Evolutionary conservation across 805 yeast genomes (phyloP).

Genomic region (Zygosaccharomyces bailii): DNA sequence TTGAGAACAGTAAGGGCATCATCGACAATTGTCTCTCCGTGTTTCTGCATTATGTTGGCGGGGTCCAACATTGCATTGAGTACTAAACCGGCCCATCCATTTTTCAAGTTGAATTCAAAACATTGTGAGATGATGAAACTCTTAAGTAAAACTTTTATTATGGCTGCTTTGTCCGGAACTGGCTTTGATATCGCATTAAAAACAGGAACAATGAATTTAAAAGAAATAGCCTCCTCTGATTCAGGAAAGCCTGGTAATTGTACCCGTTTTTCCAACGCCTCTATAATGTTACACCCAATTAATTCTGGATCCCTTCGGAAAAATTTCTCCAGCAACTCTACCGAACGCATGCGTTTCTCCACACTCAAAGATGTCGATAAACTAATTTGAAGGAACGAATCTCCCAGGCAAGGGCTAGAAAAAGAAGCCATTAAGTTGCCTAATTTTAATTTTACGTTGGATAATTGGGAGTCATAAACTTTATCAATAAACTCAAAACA

Average conservation of each 20-base stretch:
- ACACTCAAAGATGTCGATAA: slow-evolving; percentile 41
- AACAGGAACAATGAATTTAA: slow-evolving; percentile 37
- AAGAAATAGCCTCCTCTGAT: slow-evolving; percentile 25
- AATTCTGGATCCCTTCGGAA: slow-evolving; percentile 38
- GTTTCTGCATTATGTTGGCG: slow-evolving; percentile 45
- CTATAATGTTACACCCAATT: slow-evolving; percentile 44
- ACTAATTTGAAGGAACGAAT: slow-evolving; percentile 47
- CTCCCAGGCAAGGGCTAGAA: slow-evolving; percentile 35
- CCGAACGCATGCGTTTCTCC: slow-evolving; percentile 37
- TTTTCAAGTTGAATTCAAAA: slow-evolving; percentile 36
- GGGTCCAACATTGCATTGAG: slow-evolving; percentile 63
- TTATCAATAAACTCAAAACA: slow-evolving; percentile 24
- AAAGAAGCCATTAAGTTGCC: slow-evolving; percentile 12
- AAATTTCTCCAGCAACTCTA: slow-evolving; percentile 33
- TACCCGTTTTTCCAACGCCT: slow-evolving; percentile 39
- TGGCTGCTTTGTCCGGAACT: slow-evolving; percentile 24
- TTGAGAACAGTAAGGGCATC: slow-evolving; percentile 22
- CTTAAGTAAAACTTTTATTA: slow-evolving; percentile 38
- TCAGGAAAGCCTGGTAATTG: slow-evolving; percentile 17
- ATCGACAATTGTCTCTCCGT: slow-evolving; percentile 25
- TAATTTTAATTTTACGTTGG: slow-evolving; percentile 12
- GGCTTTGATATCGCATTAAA: slow-evolving; percentile 39
- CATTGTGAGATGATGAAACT: slow-evolving; percentile 47
- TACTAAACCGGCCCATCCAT: slow-evolving; percentile 78
- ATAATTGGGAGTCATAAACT: slow-evolving; percentile 12